Evolutionary conservation across 441 rosid species (phyloP), one percentile per base, ranked within the genome.

Genomic region (Populus tomentosa): DNA sequence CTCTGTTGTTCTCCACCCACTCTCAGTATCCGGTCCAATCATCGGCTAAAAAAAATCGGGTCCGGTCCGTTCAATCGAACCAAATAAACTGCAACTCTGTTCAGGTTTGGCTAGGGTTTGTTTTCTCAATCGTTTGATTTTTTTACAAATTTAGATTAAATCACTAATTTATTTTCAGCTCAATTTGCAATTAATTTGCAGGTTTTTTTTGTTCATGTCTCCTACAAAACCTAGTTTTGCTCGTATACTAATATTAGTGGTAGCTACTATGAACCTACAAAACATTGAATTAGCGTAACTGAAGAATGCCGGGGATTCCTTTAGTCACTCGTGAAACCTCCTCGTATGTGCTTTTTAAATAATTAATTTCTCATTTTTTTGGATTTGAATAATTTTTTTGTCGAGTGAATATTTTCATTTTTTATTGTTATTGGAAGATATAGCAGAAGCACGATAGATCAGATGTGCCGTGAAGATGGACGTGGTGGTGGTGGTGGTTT

Each of bases 291-390:
- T 78, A 80, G 72, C 75, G 74, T 84, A 84, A 79, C 81, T 28
- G 72, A 90, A 87, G 64, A 88, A 94, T 94, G 98, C 98, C 97
- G 82, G 93, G 98, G 87, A 91, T 94, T 81, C 96, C 97, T 87
- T 82, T 94, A 76, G 89, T 88, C 76, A 83, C 88, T 83, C 97
- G 93, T 73, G 92, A 90, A 89, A 82, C 95, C 74, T 88, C 94
- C 77, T 87, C 97, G 97, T 92, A 85, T 33, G 91, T 35, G 1
- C 20, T 70, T 36, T 11, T 38, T 8, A 28, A 28, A 10, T 71
- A 53, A 10, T 18, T 66, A 26, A 64, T 50, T 76, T 14, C 8
- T 23, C 11, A 38, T 5, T 14, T 13, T 32, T 11, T 70, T 67
- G 30, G 30, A 28, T 46, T 74, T 33, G 53, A 13, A 33, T 18